These are phyloP conservation scores for Sodiomyces alkalinus DNA, from an alignment of 2,329 filamentous ascomycete species.

Conservation along the genomic window DNA sequence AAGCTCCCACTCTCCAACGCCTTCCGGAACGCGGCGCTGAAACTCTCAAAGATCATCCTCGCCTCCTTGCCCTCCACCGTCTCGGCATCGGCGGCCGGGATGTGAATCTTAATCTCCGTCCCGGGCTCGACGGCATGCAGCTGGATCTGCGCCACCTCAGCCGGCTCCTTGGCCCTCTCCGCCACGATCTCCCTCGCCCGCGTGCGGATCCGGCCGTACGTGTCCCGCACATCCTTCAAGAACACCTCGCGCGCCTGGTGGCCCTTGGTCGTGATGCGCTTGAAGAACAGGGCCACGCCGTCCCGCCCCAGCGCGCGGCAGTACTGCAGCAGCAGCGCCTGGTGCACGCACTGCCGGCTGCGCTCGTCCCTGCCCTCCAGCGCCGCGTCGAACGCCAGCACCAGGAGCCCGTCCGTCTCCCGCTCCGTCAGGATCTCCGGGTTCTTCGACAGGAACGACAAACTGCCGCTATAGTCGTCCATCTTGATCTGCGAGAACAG, in stretches of 20 bases:
- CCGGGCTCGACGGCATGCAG: constrained; percentile 89
- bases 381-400: constrained; percentile 82
- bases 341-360: constrained; percentile 78
- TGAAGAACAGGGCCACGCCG: constrained; percentile 87
- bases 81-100: constrained; percentile 54
- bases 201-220: constrained; percentile 66
- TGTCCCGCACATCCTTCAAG: constrained; percentile 80
- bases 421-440: constrained; percentile 66
- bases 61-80: constrained; percentile 49
- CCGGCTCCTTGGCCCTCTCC: constrained; percentile 33
- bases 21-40: constrained; percentile 64
- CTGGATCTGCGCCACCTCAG: constrained; percentile 81
- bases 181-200: constrained; percentile 57
- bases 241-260: constrained; percentile 89
- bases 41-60: constrained; percentile 67
- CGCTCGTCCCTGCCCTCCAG: constrained; percentile 63
- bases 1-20: constrained; percentile 81
- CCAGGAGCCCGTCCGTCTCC: constrained; percentile 80
- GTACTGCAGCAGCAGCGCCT: constrained; percentile 85
- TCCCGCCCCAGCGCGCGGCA: constrained; percentile 80
- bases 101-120: constrained; percentile 77
- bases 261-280: constrained; percentile 75
- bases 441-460: constrained; percentile 66
- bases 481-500: constrained; percentile 66
- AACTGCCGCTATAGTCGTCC: constrained; percentile 56